Evolutionary conservation across 179 eudicot genomes (phyloP).

Genomic region (Vitellaria paradoxa): DNA sequence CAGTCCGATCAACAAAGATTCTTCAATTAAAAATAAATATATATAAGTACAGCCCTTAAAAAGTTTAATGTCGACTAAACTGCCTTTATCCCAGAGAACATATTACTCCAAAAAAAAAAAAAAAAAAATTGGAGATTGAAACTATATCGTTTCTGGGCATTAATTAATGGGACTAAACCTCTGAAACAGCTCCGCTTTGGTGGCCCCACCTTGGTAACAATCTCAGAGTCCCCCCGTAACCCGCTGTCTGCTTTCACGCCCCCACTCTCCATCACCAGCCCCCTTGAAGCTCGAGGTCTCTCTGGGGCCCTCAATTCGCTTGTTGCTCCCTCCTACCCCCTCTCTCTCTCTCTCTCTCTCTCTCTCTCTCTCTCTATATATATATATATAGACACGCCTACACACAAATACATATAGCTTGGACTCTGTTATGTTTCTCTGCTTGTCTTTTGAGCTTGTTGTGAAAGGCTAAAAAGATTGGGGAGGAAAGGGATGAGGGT

Average conservation of each 20-base stretch:
- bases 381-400: not conserved
- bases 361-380: too few relatives aligned
- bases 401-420: not conserved
- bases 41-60: too few relatives aligned
- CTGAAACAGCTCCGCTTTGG: not conserved
- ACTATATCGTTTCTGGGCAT: not conserved
- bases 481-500: conserved; percentile 34
- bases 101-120: too few relatives aligned
- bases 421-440: not conserved
- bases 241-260: not conserved
- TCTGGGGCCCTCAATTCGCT: not conserved
- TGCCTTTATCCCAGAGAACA: too few relatives aligned
- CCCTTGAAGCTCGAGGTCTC: too few relatives aligned
- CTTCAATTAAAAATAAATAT: too few relatives aligned
- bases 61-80: too few relatives aligned
- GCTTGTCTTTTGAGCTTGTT: too few relatives aligned
- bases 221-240: not conserved
- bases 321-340: not conserved
- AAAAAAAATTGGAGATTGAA: too few relatives aligned
- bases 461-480: not conserved
- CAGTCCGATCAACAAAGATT: too few relatives aligned
- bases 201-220: not conserved
- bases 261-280: not conserved
- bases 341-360: not conserved
- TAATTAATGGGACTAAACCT: not conserved